Evolutionary conservation across 176 grass and related monocot species (phyloP), one percentile per base, ranked within the genome.

Genomic region (Carex cristatella): DNA sequence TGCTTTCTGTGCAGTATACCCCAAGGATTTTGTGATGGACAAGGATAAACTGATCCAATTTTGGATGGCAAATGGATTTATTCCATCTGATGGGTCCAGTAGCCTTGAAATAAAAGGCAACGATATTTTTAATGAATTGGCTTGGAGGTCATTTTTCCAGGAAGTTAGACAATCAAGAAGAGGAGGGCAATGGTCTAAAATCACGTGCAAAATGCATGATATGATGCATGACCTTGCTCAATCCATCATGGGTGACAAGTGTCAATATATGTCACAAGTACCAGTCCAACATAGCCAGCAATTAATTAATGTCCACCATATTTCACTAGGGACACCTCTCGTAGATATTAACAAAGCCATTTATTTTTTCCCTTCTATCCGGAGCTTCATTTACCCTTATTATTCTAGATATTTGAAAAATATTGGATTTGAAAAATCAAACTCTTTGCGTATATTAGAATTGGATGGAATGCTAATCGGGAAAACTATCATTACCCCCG

Each of bases 11-110:
- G 61, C 86, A 9, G 6, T 88, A 30, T 88, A 70, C 27, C 86
- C 86, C 19, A 83, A 73, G 55, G 54, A 71, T 73, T 63, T 62
- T 73, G 65, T 37, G 33, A 87, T 87, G 57, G 86, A 87, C 10
- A 87, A 73, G 86, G 86, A 87, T 0, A 73, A 58, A 8, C n/a
- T 87, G 61, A 71, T 87, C 37, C 65, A 76, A 9, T 66, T 51
- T 42, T 87, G 86, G 86, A 82, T 87, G 79, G 77, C 64, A 6
- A 87, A 83, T 60, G 79, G 53, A 16, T 82, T 87, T 30, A 81
- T 87, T 53, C 61, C 40, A 63, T 37, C 42, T 46, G 9, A 49
- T 69, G 79, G 68, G 33, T 31, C 3, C 0, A 18, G 18, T 58
- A 68, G 0, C 23, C 73, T 48, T 83, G 55, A 73, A 16, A 19